Percentiles rank a stretch among this genome's conserved stretches.
Evolutionary conservation across 2,329 filamentous ascomycete genomes (phyloP).

Genomic region (Neofusicoccum cordaticola): DNA sequence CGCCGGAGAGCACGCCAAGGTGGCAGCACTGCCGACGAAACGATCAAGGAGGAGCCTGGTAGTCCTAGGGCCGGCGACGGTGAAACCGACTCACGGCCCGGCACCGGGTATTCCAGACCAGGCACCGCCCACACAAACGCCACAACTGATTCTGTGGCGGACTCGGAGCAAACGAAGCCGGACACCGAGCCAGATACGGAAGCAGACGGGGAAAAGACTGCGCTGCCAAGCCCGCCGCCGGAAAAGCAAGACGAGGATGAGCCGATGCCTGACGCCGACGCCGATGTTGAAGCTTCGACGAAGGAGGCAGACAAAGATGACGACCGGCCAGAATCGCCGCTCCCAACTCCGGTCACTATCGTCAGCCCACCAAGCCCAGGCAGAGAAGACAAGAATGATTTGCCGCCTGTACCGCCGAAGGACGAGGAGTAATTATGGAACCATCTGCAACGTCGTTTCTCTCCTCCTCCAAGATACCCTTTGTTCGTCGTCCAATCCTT

Average conservation of each 20-base stretch:
- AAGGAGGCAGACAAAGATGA: neutral
- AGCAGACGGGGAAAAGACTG: slow-evolving; percentile 23
- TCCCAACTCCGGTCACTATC: slow-evolving; percentile 33
- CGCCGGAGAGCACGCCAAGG: slow-evolving; percentile 45
- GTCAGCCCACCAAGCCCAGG: slow-evolving; percentile 37
- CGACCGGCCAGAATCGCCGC: slow-evolving; percentile 8
- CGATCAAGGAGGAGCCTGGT: slow-evolving; percentile 12
- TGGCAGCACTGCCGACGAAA: slow-evolving; percentile 9
- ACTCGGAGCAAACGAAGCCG: slow-evolving; percentile 2
- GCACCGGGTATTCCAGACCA: slow-evolving; percentile 5
- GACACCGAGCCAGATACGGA: neutral
- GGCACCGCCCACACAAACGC: slow-evolving; percentile 2
- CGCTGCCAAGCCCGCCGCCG: slow-evolving; percentile 34
- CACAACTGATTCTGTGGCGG: slow-evolving; percentile 3
- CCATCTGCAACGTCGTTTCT: neutral
- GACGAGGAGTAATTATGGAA: neutral
- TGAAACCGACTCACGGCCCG: slow-evolving; percentile 6
- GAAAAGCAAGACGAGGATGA: slow-evolving; percentile 24
- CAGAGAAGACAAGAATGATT: neutral
- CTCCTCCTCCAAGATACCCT: neutral
- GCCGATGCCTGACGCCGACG: slow-evolving; percentile 17
- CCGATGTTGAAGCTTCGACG: slow-evolving; percentile 9
- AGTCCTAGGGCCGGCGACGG: neutral
- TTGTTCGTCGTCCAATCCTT: neutral
- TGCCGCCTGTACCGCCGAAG: neutral